Evolutionary conservation across 2,329 filamentous ascomycete genomes (phyloP), one percentile per base, ranked within the genome.

Genomic region (Ophiostoma fasciatum): DNA sequence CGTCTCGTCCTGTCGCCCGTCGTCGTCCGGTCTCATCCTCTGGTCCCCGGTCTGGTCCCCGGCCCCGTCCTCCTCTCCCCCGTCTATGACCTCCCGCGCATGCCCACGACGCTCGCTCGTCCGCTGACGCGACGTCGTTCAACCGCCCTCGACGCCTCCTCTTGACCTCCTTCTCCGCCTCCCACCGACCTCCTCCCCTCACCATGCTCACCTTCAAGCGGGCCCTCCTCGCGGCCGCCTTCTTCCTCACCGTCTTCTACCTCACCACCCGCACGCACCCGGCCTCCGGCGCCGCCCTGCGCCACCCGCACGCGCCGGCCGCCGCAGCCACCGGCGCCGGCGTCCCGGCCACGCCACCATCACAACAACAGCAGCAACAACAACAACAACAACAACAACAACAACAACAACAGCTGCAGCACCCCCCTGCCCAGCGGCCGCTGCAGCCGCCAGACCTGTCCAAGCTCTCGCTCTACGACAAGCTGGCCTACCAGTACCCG

Each of bases 401-500:
- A 14, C 28, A 20, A 18, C 14, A 18, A 14, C 29, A 20, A 29
- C n/a, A 23, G 36, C 20, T 35, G 43, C 34, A 34, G 42, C 40
- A 33, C 26, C 46, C 43, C 32, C 46, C 38, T 22, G 46, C 46
- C 38, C 23, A 46, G 18, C 14, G 22, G 19, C 61, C 71, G 35
- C 60, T 84, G 35, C 60, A 84, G 46, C 28, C n/a, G 12, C 66
- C 75, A 36, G 79, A 88, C 55, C 67, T 82, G 52, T 74, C 75
- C 40, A 71, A 68, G 51, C 75, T 82, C 60, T 75, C 80, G 13
- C 67, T 87, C 36, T 66, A 64, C 66, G 80, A 71, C 62, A 94
- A 90, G 60, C 73, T 98, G 39, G 78, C 78, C 35, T 94, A 93
- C 62, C 82, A 92, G 48, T 96, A 90, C 58, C 84, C 87, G 15